phyloP scores from a whole-genome alignment of 306 rosid genomes.

The Herpetospermum pedunculosum region DNA sequence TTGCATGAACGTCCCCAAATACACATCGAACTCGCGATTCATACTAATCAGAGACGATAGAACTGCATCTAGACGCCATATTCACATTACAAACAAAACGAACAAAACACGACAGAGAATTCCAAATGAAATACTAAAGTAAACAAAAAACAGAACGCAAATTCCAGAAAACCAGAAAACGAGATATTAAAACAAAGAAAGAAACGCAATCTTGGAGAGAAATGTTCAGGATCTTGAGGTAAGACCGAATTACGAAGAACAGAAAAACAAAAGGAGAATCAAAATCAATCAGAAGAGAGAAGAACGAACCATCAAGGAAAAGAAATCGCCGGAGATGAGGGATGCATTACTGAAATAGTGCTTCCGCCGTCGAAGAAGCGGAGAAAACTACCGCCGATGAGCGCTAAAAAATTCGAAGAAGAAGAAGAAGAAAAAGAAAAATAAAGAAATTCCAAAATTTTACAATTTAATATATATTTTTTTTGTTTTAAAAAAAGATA shows the following conservation, averaged over 20 bases:
- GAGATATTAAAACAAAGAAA: neutral
- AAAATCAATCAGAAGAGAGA: neutral
- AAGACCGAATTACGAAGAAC: neutral
- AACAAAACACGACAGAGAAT: neutral
- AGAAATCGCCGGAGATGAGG: neutral
- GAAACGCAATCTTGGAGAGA: neutral
- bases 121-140: neutral
- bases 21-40: neutral
- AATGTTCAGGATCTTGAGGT: neutral
- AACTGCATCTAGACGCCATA: neutral
- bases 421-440: no score
- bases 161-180: neutral
- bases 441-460: no score
- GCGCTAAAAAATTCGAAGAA: no score
- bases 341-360: neutral
- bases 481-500: no score
- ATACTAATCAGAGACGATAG: neutral
- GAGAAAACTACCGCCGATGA: neutral
- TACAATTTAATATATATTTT: no score
- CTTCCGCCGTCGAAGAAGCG: neutral
- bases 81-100: neutral
- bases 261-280: neutral
- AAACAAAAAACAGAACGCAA: neutral
- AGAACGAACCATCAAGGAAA: conserved; percentile 7
- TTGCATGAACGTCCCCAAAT: neutral